Base-by-base conservation (phyloP, 2,329 filamentous ascomycete species). In the Alternaria solani region DNA sequence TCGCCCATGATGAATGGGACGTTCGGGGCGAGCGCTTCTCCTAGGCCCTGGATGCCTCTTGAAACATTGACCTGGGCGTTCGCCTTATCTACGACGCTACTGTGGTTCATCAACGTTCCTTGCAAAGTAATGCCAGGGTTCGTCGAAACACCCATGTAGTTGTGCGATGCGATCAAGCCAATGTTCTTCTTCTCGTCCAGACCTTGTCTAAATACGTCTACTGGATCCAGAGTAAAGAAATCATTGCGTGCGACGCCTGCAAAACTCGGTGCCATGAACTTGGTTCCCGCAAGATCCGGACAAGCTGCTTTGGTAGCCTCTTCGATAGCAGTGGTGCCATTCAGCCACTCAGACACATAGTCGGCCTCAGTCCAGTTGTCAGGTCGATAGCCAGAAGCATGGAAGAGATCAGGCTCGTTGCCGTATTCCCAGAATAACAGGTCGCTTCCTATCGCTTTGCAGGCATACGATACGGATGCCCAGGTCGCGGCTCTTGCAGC, bases 21-120 rank as follows among this genome's bases (percentile, higher is more conserved):
- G 25, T 62, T 43, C 11, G 67, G 65, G 30, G 68, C 78, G 3
- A 76, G 72, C 28, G 88, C 80, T 23, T 74, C 66, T 46, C 84
- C 80, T 1, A 25, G 28, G 5, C 44, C 79, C 75, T 18, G 85
- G 67, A 66, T 87, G 84, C 3, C 78, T 75, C 51, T 79, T 69
- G 48, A 88, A 78, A 14, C 83, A 84, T 12, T 72, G 67, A 54
- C 23, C 20, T 58, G 55, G 3, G 18, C 42, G 12, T 32, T 42
- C 11, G 55, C 55, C 20, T 42, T 58, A 12, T 12, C 20, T 5
- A 81, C 78, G 2, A 83, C 88, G 56, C 78, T 79, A 11, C 82
- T 84, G 76, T 89, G 87, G 76, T 89, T 90, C 85, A 90, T 85
- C 6, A 90, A 79, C 0, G 87, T 89, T n/a, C 81, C 81, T 72